Percentiles rank a stretch among this genome's conserved stretches.
Evolutionary conservation across 169 alveolate genomes (phyloP).

Genomic region (Cyclospora cayetanensis): DNA sequence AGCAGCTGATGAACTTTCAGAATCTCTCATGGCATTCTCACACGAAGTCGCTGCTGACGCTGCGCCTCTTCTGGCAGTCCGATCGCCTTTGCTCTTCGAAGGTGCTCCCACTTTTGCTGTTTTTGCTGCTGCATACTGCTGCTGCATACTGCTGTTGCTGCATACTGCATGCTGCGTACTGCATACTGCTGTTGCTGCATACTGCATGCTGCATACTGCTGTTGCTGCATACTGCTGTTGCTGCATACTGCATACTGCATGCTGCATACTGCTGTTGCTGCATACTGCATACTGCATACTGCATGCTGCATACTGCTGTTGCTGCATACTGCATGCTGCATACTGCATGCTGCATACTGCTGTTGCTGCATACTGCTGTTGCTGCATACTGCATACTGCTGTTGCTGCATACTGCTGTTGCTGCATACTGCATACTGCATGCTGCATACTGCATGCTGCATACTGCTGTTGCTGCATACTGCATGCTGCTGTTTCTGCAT

Average conservation of each 20-base stretch:
- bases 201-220: not conserved
- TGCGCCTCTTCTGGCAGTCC: constrained; percentile 17
- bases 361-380: not conserved
- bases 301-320: not conserved
- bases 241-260: not conserved
- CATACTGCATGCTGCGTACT: not conserved
- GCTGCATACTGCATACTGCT: not conserved
- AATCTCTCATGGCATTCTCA: not conserved
- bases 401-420: not conserved
- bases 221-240: constrained; percentile 26
- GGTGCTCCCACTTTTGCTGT: not conserved
- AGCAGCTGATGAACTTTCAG: constrained; percentile 1
- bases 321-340: not conserved
- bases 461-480: not conserved
- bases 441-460: too few relatives aligned
- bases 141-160: constrained; percentile 21
- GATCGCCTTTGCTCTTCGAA: not conserved
- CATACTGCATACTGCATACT: not conserved
- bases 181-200: not conserved
- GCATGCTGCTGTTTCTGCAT: not conserved
- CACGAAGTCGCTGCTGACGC: constrained; percentile 20
- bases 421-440: too few relatives aligned
- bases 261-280: not conserved
- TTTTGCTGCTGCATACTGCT: constrained; percentile 24
- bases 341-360: not conserved